These are phyloP conservation scores for Boehmeria nivea DNA, from an alignment of 306 rosid species.

Conservation along the genomic window DNA sequence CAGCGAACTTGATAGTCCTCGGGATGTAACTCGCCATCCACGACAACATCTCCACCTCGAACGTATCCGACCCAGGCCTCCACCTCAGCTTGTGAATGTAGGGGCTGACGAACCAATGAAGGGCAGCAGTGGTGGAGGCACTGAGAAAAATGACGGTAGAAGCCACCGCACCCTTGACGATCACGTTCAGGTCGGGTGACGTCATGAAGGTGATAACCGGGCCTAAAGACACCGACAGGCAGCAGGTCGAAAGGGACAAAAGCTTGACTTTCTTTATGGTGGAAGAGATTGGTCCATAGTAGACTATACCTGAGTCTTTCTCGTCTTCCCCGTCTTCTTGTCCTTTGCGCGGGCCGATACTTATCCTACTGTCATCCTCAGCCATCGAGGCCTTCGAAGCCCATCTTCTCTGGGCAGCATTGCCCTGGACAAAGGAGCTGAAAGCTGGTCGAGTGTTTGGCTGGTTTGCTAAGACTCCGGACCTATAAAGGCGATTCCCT, in stretches of 20 bases:
- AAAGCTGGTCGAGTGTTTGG: slow-evolving; percentile 21
- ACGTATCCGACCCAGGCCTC: slow-evolving; percentile 84
- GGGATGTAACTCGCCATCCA: slow-evolving; percentile 59
- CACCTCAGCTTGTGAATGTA: slow-evolving; percentile 76
- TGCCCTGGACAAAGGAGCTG: slow-evolving; percentile 15
- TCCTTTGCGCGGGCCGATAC: slow-evolving; percentile 72
- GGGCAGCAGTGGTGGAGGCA: slow-evolving; percentile 63
- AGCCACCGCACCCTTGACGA: slow-evolving; percentile 88
- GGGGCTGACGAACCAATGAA: slow-evolving; percentile 88
- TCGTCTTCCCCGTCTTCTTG: slow-evolving; percentile 41
- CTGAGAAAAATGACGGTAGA: slow-evolving; percentile 69
- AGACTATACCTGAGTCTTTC: slow-evolving; percentile 52
- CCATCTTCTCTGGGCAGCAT: slow-evolving; percentile 58
- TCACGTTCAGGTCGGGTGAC: slow-evolving; percentile 82
- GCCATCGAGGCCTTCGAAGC: slow-evolving; percentile 44
- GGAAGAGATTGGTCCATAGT: slow-evolving; percentile 75
- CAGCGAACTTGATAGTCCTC: slow-evolving; percentile 62
- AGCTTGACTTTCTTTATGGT: slow-evolving; percentile 88
- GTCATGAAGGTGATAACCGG: slow-evolving; percentile 96
- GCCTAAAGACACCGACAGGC: slow-evolving; percentile 83
- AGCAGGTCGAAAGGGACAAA: slow-evolving; percentile 88
- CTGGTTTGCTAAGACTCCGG: slow-evolving; percentile 26
- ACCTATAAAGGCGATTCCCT: slow-evolving; percentile 47
- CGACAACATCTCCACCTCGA: slow-evolving; percentile 77
- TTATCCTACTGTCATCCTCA: slow-evolving; percentile 67